Base-by-base conservation (phyloP, 352 stramenopile genomes). In the Pythium phragmiticola region DNA sequence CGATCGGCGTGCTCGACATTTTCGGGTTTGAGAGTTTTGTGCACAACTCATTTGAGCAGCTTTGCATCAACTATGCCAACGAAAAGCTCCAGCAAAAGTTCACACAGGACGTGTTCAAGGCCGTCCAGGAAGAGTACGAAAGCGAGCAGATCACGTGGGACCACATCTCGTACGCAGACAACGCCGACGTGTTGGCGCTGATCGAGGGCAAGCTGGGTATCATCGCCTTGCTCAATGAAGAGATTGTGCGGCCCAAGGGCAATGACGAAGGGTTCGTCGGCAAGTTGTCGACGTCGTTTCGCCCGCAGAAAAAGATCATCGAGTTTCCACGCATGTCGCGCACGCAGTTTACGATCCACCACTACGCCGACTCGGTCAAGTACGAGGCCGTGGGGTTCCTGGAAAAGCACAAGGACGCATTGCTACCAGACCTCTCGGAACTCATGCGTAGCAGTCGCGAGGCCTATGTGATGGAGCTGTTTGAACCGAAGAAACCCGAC, bases 1-100 rank as follows among this genome's bases (percentile, higher is more conserved):
- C 72, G 21, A 99, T 99, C 84, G 92, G 92, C 9, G 92, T 98
- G 53, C 78, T 98, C 28, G 93, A 98, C 68, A 98, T 98, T 50
- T 98, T 97, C 60, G 93, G 93, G 9, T 98, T 98, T 65, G 93
- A 98, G 63, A 90, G 96, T 60, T 98, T 98, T 47, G 83, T 96
- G 48, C 80, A 95, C 58, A 98, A 98, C 70, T 95, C 79, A 23
- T 98, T 98, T 57, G 93, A 98, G 72, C 93, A 98, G 65, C 88
- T 97, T 33, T 97, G 89, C 66, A 97, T 97, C 57, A 97, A 97
- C 72, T 97, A 92, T 62, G 87, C 85, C 28, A 97, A 97, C 73
- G 90, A 97, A 49, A 96, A 96, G 68, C 80, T 97, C 26, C 90
- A 97, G 74, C 90, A 97, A 51, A 94, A 96, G 66, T 97, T 97